Base-by-base conservation (phyloP, 495 filamentous ascomycete species). In the Neurospora intermedia region DNA sequence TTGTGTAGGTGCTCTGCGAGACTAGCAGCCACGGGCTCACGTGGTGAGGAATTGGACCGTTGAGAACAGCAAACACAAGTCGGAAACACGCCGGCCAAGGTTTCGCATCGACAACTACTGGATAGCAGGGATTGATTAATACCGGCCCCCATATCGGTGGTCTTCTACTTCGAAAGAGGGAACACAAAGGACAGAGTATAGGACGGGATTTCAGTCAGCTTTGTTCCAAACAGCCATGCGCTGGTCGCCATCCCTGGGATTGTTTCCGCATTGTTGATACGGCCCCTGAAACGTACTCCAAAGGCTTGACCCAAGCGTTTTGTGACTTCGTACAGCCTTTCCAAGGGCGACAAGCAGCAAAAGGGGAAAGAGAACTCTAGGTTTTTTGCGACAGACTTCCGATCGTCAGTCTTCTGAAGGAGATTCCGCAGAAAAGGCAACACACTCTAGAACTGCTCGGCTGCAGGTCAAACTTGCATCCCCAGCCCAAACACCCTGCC, bases 191-290 rank as follows among this genome's bases (percentile, higher is more conserved):
- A 59, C 59, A 71, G 39, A 71, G 43, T 10, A 45, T 18, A 38
- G 70, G 73, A 66, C 69, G 31, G 73, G 27, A 27, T 70, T 75
- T 74, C 46, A 48, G 23, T 35, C 69, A 46, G 35, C 71, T 74
- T 69, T 69, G 6, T 18, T 54, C 42, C 76, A 71, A 71, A 72
- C 71, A 69, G 69, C 76, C 72, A 79, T 80, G 75, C 78, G 73
- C 78, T 75, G 71, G 71, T 71, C 72, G 74, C 46, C 73, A 69
- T 59, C 70, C 70, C 71, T 73, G 69, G 70, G 70, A 39, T 73
- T 69, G 66, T 72, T 48, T 31, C 76, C 76, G 78, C 80, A 81
- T 81, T 82, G 78, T 79, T 82, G 79, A 82, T 81, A 80, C 78
- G 59, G 73, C 77, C 71, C 74, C 79, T 80, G 80, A 82, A 81